phyloP scores from a whole-genome alignment of 768 basidiomycete genomes.

The Tulasnella sp. region DNA sequence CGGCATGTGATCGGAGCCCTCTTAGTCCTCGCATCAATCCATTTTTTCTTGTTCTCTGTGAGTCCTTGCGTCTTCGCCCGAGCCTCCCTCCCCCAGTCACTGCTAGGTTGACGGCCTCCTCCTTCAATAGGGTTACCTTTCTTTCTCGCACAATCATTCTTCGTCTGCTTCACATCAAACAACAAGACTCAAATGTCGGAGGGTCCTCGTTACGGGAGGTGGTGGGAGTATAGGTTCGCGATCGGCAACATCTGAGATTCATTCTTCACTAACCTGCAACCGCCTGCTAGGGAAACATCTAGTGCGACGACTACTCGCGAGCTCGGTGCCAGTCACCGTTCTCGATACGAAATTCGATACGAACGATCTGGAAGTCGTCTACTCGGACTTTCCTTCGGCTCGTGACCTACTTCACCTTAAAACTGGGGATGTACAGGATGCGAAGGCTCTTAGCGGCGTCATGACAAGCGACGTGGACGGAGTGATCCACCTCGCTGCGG shows the following conservation, averaged over 20 bases:
- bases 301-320: conserved; percentile 18
- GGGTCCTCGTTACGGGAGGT: conserved; percentile 20
- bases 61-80: not conserved
- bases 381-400: conserved; percentile 1
- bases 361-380: conserved; percentile 19
- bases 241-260: not conserved
- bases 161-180: not conserved
- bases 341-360: conserved; percentile 18
- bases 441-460: conserved; percentile 1
- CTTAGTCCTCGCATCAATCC: not conserved
- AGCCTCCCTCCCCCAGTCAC: not conserved
- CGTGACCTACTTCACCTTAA: conserved; percentile 14
- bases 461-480: conserved; percentile 19
- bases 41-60: conserved; percentile 7
- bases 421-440: conserved; percentile 20
- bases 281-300: conserved; percentile 17
- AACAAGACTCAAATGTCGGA: conserved; percentile 15
- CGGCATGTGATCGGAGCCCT: not conserved
- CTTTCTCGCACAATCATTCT: not conserved
- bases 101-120: not conserved
- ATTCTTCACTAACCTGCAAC: not conserved
- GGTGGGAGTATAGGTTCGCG: conserved; percentile 21
- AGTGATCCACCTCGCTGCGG: conserved; percentile 21
- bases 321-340: conserved; percentile 18
- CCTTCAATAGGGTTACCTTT: not conserved